phyloP scores from a whole-genome alignment of 2,329 filamentous ascomycete genomes.

The Blumeriella jaapii region DNA sequence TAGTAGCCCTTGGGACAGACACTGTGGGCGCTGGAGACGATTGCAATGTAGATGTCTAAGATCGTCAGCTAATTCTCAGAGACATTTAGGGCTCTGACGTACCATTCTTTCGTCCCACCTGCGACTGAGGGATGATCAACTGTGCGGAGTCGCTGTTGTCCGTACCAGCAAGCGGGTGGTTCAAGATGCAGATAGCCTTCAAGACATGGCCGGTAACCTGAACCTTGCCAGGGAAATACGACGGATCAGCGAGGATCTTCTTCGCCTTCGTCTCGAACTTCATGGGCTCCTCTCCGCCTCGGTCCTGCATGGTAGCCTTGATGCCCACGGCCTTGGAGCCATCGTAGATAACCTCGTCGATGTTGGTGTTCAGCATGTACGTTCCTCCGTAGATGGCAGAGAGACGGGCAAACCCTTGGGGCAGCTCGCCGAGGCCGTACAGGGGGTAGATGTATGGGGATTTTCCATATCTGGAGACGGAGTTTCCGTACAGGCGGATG shows the following conservation, averaged over 20 bases:
- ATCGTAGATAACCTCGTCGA: constrained; percentile 84
- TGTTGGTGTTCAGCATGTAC: constrained; percentile 95
- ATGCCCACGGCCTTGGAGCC: constrained; percentile 82
- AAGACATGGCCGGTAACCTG: constrained; percentile 81
- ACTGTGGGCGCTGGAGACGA: constrained; percentile 91
- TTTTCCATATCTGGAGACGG: constrained; percentile 93
- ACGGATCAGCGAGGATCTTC: constrained; percentile 92
- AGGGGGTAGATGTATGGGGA: constrained; percentile 99
- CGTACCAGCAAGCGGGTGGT: constrained; percentile 86
- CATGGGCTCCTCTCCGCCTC: constrained; percentile 65
- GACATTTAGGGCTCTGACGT: constrained; percentile 1
- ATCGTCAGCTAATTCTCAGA: constrained; percentile 7
- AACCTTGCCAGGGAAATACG: constrained; percentile 88
- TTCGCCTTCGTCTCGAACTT: constrained; percentile 93
- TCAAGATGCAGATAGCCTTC: constrained; percentile 94
- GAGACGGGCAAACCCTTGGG: constrained; percentile 92
- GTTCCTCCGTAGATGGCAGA: constrained; percentile 98
- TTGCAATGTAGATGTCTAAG: constrained; percentile 88
- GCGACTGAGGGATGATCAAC: constrained; percentile 94
- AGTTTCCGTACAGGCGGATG: constrained; percentile 94
- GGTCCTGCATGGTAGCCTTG: constrained; percentile 88
- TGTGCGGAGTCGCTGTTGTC: constrained; percentile 82
- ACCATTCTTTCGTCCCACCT: constrained; percentile 95
- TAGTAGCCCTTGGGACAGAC: constrained; percentile 99
- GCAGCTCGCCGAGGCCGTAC: constrained; percentile 92